Base-by-base conservation (phyloP, 2,329 filamentous ascomycete genomes). In the Xylaria sp. region DNA sequence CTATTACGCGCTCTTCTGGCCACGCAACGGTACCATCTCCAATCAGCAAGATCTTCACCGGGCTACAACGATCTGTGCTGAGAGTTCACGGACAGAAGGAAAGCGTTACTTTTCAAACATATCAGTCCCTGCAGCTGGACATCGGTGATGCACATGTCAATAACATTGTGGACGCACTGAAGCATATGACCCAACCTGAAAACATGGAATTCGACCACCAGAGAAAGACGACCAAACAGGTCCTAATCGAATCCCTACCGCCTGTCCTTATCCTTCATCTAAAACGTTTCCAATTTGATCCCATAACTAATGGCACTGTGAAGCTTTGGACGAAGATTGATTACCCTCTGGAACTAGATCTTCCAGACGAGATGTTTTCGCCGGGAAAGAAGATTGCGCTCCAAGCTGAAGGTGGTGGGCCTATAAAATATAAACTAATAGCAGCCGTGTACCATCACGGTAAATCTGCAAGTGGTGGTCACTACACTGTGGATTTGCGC, bases 291-390 rank as follows among this genome's bases (percentile, higher is more conserved):
- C 92, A 97, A 72, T 98, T 97, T 71, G 93, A 98, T 72, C 92
- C 89, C 64, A 87, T 89, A 61, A 91, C 89, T 6, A 82, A 81
- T 46, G 93, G 93, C 23, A 96, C 93, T 0, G 90, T 97, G 72
- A 99, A 99, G 82, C 96, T 98, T 67, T 97, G 94, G 92, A 99
- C 98, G 82, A 96, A 94, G 80, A 84, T 99, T 61, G 94, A 93
- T 19, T 99, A 99, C 73, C 95, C 95, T 0, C 82, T 99, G 28
- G 94, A 98, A 72, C 83, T 99, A 53, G 94, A 98, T 75, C 92
- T 99, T 66, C 95, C 95, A 0, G 90, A 89, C 60, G 94, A 98
- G 74, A 90, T 92, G 9, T 90, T 99, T 72, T 90, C 93, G 11
- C 87, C 89, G 31, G 86, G 90, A 72, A 90, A 89, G 75, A 87